phyloP scores from a whole-genome alignment of 2,329 filamentous ascomycete genomes.

The Whalleya microplaca region DNA sequence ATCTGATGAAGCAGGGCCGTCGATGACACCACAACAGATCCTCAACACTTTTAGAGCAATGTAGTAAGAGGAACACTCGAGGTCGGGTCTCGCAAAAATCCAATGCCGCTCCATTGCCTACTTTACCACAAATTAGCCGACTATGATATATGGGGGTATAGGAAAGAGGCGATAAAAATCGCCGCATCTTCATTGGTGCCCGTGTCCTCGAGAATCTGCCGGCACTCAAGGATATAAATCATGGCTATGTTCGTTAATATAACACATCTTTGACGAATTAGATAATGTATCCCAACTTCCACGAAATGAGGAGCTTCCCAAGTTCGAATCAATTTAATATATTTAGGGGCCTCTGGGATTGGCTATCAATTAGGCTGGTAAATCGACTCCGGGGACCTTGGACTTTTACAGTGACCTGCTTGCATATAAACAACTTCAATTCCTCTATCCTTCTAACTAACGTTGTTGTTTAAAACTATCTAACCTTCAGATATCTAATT shows the following conservation, averaged over 20 bases:
- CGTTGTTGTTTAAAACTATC: conserved; percentile 7
- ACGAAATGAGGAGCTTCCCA: conserved; percentile 16
- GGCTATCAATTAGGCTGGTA: conserved; percentile 33
- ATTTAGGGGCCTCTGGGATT: conserved; percentile 23
- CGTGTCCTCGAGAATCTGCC: conserved; percentile 17
- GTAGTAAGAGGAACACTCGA: background rate
- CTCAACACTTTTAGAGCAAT: no score
- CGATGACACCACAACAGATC: no score
- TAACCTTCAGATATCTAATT: conserved; percentile 2
- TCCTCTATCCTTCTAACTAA: background rate
- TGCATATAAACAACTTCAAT: conserved; percentile 19
- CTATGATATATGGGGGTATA: conserved; percentile 16
- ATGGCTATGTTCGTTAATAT: conserved; percentile 10
- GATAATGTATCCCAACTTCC: conserved; percentile 22
- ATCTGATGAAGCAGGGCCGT: no score
- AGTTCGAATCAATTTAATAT: conserved; percentile 26
- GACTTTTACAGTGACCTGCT: conserved; percentile 3
- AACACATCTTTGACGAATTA: conserved; percentile 15
- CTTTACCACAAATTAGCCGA: conserved; percentile 21
- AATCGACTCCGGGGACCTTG: conserved; percentile 23
- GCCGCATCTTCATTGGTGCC: conserved; percentile 22
- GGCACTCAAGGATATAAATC: conserved; percentile 15
- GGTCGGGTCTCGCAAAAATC: conserved; percentile 2
- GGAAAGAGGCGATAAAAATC: conserved; percentile 10
- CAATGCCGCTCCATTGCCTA: conserved; percentile 15